phyloP scores from a whole-genome alignment of 495 filamentous ascomycete species.

The Penicillium egyptiacum region DNA sequence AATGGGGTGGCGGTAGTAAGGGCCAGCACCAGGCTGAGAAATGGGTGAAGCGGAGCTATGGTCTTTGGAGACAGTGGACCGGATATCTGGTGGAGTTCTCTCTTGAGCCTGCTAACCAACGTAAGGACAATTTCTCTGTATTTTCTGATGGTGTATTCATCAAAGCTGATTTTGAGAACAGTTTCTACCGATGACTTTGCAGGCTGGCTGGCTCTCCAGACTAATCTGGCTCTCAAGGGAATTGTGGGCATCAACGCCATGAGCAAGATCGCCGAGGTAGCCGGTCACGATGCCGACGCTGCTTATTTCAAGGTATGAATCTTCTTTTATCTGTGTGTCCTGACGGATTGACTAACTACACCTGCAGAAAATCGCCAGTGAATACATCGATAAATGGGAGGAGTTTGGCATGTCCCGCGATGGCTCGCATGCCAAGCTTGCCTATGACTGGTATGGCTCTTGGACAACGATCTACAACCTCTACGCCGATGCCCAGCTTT shows the following conservation, averaged over 20 bases:
- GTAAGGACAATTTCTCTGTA: slow-evolving; percentile 35
- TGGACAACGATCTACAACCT: slow-evolving; percentile 96
- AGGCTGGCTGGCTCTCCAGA: slow-evolving; percentile 88
- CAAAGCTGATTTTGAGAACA: slow-evolving; percentile 6
- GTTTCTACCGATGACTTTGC: slow-evolving; percentile 95
- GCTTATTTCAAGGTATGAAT: slow-evolving; percentile 59
- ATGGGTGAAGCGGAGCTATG: slow-evolving; percentile 67
- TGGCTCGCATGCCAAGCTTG: slow-evolving; percentile 79
- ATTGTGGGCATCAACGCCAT: slow-evolving; percentile 95
- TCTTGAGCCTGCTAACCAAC: slow-evolving; percentile 80
- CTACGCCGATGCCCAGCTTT: slow-evolving; percentile 78
- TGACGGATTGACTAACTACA: not conserved
- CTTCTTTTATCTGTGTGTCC: not conserved
- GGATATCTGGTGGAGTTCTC: slow-evolving; percentile 85
- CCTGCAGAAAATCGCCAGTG: slow-evolving; percentile 61
- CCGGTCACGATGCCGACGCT: slow-evolving; percentile 65
- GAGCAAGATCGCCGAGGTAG: slow-evolving; percentile 73
- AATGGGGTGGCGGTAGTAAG: slow-evolving; percentile 49
- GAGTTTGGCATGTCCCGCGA: slow-evolving; percentile 79
- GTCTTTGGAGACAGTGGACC: slow-evolving; percentile 91
- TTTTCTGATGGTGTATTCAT: not conserved
- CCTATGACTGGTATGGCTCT: slow-evolving; percentile 91
- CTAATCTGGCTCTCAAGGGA: slow-evolving; percentile 90
- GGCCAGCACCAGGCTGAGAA: slow-evolving; percentile 53
- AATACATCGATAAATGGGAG: slow-evolving; percentile 83